Conservation (phyloP, 1,139 yeast species). For the Candida tropicalis region DNA sequence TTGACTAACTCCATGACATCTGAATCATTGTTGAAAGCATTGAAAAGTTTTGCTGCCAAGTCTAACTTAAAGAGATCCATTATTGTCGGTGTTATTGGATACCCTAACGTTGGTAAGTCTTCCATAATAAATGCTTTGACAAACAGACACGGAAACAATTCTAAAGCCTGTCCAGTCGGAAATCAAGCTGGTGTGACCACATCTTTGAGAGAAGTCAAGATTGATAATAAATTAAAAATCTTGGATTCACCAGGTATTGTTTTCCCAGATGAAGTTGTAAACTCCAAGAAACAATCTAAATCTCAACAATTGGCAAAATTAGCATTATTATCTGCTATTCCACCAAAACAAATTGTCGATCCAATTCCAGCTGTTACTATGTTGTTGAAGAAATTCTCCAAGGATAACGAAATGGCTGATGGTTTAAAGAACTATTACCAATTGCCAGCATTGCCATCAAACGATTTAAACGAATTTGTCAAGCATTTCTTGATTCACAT, state of each 20-base stretch:
- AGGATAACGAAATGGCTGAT: constrained; percentile 73
- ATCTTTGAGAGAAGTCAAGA: constrained; percentile 84
- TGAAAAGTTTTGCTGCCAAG: constrained; percentile 83
- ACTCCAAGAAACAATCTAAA: constrained; percentile 48
- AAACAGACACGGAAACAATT: constrained; percentile 69
- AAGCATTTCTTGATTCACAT: constrained; percentile 89
- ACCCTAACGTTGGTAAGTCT: constrained; percentile 92
- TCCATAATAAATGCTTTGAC: constrained; percentile 91
- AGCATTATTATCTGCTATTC: constrained; percentile 85
- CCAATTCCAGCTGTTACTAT: constrained; percentile 82
- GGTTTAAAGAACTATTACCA: constrained; percentile 72
- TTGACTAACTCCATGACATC: constrained; percentile 76
- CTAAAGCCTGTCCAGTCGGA: constrained; percentile 92
- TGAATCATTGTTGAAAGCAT: constrained; percentile 70
- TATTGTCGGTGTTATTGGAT: constrained; percentile 94
- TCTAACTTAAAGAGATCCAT: constrained; percentile 89
- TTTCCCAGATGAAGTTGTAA: constrained; percentile 71
- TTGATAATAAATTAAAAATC: constrained; percentile 85
- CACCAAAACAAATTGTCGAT: constrained; percentile 83
- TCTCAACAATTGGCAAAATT: constrained; percentile 82
- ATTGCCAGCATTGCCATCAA: constrained; percentile 77
- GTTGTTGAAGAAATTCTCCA: constrained; percentile 73
- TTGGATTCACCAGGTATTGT: constrained; percentile 98
- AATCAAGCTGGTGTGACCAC: constrained; percentile 98
- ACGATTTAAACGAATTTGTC: constrained; percentile 65